Evolutionary conservation across 176 grass and related monocot genomes (phyloP).

Genomic region (Oropetium thomaeum): DNA sequence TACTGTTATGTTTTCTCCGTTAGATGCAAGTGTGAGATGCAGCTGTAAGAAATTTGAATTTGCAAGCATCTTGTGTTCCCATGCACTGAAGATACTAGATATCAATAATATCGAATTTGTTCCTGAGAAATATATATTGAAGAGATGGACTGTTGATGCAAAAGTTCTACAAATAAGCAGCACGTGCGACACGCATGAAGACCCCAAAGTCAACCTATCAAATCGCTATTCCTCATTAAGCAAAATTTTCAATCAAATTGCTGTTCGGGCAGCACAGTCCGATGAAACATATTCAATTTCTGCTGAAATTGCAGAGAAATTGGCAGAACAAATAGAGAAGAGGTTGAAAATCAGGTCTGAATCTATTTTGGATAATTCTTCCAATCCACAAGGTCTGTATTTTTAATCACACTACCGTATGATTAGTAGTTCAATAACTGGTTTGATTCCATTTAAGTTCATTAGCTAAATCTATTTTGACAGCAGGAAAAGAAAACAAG

Average conservation of each 20-base stretch:
- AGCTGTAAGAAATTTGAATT: constrained; percentile 20
- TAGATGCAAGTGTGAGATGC: not conserved
- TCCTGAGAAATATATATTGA: not conserved
- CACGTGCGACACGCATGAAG: not conserved
- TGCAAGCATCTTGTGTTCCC: not conserved
- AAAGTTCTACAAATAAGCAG: not conserved
- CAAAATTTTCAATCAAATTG: not conserved
- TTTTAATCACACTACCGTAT: not conserved
- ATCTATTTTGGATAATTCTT: not conserved
- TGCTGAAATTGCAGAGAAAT: not conserved
- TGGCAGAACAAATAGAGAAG: constrained; percentile 6
- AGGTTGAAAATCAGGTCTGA: not conserved
- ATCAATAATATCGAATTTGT: constrained; percentile 14
- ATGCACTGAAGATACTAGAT: constrained; percentile 13
- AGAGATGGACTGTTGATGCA: constrained; percentile 12
- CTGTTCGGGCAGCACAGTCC: not conserved
- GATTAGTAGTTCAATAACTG: not conserved
- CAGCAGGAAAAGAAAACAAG: not conserved
- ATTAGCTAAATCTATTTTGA: no score
- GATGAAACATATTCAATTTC: constrained; percentile 15
- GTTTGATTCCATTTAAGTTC: no score
- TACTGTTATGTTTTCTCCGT: not conserved
- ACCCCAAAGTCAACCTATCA: not conserved
- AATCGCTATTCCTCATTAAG: not conserved
- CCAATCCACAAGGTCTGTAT: not conserved